Base-by-base conservation (phyloP, 495 filamentous ascomycete genomes). In the Hypoxylon trugodes region DNA sequence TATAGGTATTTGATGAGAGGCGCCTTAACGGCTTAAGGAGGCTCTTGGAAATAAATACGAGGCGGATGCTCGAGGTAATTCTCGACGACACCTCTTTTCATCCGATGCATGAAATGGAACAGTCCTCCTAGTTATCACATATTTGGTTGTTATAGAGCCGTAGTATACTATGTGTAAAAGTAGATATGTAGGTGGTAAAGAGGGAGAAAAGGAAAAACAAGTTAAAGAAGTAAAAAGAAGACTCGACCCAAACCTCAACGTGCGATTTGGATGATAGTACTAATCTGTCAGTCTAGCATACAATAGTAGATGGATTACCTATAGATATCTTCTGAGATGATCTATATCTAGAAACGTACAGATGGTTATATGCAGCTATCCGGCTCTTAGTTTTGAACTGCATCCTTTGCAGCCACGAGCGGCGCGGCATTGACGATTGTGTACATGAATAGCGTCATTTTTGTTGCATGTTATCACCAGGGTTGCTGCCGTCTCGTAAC, bases 401-500 rank as follows among this genome's bases (percentile, higher is more conserved):
- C 38, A 46, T 16, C n/a, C 13, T 37, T 49, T 32, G 21, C 4
- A 16, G 32, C n/a, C 18, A 53, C 12, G 12, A 16, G 21, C 18
- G 37, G 26, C 12, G 48, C 45, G 28, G 21, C 21, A 18, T 55
- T 35, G 36, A 56, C 42, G 43, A 48, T 43, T 25, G 19, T 28
- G 22, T 54, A 48, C 28, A 48, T 36, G 59, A 42, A 36, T 45
- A 54, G 43, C 47, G 38, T 49, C 41, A 46, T 38, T 19, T n/a
- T 32, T 52, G 25, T 40, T 41, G 21, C 51, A 57, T 66, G 56
- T 57, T 51, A 56, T 66, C 37, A 48, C 63, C 30, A 28, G 40
- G 7, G 41, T 48, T 15, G 25, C 7, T 40, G 25, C 59, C 42
- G 13, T 42, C 56, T 50, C 42, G 26, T 26, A 61, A 41, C 64